Percentiles rank a stretch among this genome's conserved stretches.
phyloP scores from a whole-genome alignment of 2,329 filamentous ascomycete genomes.

The Venturia carpophila region DNA sequence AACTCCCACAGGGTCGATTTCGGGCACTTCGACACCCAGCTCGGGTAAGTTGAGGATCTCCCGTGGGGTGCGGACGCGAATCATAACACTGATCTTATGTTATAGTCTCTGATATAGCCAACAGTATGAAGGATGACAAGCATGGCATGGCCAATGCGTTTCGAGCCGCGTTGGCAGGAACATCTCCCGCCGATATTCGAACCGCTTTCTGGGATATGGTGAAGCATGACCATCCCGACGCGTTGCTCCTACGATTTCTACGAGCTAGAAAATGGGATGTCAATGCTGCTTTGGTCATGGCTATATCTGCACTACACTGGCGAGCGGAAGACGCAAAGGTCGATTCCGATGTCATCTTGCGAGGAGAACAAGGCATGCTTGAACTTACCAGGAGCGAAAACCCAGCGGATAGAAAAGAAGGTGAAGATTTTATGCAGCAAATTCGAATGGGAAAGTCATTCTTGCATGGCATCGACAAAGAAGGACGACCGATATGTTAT shows the following conservation, averaged over 20 bases:
- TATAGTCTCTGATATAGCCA: constrained; percentile 33
- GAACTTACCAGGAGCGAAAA: constrained; percentile 48
- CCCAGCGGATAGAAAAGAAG: constrained; percentile 56
- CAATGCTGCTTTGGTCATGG: constrained; percentile 85
- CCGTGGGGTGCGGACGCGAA: constrained; percentile 24
- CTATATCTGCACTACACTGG: constrained; percentile 93
- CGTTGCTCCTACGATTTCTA: constrained; percentile 51
- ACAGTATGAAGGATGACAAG: constrained; percentile 61
- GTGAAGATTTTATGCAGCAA: constrained; percentile 73
- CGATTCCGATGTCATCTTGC: constrained; percentile 67
- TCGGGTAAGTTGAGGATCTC: constrained; percentile 11
- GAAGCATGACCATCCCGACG: constrained; percentile 91
- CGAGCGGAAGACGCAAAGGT: constrained; percentile 74
- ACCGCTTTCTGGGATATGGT: constrained; percentile 85
- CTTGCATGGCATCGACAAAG: constrained; percentile 77
- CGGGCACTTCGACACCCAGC: constrained; percentile 17
- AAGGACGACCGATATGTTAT: constrained; percentile 77
- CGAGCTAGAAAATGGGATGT: constrained; percentile 66
- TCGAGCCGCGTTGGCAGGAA: constrained; percentile 67
- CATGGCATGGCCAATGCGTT: constrained; percentile 85
- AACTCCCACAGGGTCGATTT: not conserved
- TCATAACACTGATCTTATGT: constrained; percentile 26
- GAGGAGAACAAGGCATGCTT: constrained; percentile 47
- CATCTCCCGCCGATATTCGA: constrained; percentile 70
- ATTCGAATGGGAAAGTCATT: constrained; percentile 88